phyloP scores from a whole-genome alignment of 495 filamentous ascomycete genomes.

The Parathielavia appendiculata region DNA sequence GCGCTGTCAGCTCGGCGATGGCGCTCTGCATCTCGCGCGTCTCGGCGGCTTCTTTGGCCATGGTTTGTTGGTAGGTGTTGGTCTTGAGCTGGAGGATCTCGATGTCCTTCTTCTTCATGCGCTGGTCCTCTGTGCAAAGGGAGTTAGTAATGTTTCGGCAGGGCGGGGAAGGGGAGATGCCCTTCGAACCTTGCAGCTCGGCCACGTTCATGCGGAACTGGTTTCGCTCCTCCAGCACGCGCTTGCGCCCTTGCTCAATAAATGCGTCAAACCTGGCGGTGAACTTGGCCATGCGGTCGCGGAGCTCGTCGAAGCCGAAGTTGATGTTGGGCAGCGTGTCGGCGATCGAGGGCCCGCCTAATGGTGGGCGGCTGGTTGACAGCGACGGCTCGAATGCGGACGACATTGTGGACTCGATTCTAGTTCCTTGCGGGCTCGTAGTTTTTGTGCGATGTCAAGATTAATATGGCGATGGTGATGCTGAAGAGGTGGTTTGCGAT shows the following conservation, averaged over 20 bases:
- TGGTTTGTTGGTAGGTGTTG: slow-evolving; percentile 69
- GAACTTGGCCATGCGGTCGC: slow-evolving; percentile 91
- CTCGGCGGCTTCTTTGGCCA: slow-evolving; percentile 81
- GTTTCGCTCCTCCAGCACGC: slow-evolving; percentile 86
- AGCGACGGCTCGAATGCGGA: slow-evolving; percentile 71
- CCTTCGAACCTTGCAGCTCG: slow-evolving; percentile 71
- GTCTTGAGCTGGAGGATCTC: slow-evolving; percentile 76
- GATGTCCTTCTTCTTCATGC: slow-evolving; percentile 81
- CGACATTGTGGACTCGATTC: slow-evolving; percentile 47
- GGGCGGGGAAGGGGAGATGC: neutral
- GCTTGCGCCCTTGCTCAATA: slow-evolving; percentile 83
- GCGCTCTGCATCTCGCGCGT: slow-evolving; percentile 79
- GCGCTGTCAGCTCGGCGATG: slow-evolving; percentile 66
- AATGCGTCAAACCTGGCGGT: slow-evolving; percentile 88
- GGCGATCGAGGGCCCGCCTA: slow-evolving; percentile 51
- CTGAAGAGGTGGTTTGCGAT: neutral
- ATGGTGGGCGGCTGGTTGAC: slow-evolving; percentile 68
- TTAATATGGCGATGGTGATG: neutral
- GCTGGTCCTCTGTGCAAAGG: slow-evolving; percentile 66
- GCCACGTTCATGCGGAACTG: slow-evolving; percentile 86
- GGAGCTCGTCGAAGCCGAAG: slow-evolving; percentile 94
- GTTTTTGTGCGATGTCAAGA: neutral
- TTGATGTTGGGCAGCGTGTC: slow-evolving; percentile 84
- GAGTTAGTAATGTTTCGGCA: slow-evolving; percentile 4
- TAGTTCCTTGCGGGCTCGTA: neutral